Percentiles rank a stretch among this genome's conserved stretches.
Conservation (phyloP, 2,329 filamentous ascomycete species). For the Colletotrichum endophyticum region DNA sequence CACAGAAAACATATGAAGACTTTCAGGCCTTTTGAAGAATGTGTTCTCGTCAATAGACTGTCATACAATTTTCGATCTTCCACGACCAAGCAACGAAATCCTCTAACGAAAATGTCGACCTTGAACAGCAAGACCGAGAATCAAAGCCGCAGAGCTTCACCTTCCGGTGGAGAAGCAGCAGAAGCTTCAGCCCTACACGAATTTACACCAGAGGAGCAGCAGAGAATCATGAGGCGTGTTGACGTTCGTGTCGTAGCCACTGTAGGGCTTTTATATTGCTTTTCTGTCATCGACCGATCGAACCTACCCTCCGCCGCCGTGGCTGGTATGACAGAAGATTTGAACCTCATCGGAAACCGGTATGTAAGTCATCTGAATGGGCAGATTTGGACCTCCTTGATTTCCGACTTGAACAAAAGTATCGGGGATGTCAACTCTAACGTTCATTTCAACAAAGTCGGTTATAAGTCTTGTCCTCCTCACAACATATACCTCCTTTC, state of each 20-base stretch:
- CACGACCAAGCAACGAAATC: not conserved
- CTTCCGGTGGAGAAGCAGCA: not conserved
- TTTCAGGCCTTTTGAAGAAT: not conserved
- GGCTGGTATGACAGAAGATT: conserved; percentile 19
- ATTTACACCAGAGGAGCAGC: not conserved
- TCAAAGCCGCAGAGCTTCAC: not conserved
- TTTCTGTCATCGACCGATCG: conserved; percentile 24
- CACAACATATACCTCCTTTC: conserved; percentile 25
- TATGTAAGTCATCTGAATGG: not conserved
- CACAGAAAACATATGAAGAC: not conserved
- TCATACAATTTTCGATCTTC: fast-evolving
- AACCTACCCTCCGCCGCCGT: conserved; percentile 22
- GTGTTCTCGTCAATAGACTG: fast-evolving
- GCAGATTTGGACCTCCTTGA: not conserved
- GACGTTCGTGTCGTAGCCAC: conserved; percentile 35
- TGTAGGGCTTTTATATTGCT: conserved; percentile 24
- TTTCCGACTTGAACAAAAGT: not conserved
- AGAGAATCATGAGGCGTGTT: conserved; percentile 25
- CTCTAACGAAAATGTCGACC: not conserved
- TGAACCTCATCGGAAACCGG: conserved; percentile 18
- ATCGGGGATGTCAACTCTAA: not conserved
- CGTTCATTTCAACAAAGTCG: not conserved
- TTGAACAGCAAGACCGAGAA: not conserved
- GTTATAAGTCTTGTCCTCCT: conserved; percentile 26
- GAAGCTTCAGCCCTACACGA: not conserved